Percentiles rank a stretch among this genome's conserved stretches.
Conservation (phyloP, 805 yeast genomes). For the Blastobotrys robertii region DNA sequence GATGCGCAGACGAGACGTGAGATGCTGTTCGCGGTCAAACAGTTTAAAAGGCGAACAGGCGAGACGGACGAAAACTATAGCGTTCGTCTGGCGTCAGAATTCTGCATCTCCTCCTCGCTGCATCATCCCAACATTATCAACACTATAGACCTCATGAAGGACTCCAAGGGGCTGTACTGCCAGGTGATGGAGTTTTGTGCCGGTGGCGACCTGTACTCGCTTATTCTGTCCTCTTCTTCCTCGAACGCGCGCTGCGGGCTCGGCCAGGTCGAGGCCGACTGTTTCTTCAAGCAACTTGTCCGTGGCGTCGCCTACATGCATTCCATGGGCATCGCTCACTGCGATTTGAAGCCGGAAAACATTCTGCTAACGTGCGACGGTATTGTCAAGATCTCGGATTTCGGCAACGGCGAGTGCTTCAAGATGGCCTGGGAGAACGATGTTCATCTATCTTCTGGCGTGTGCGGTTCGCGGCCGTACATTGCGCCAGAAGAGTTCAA, state of each 20-base stretch:
- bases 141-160: slow-evolving; percentile 68
- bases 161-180: slow-evolving; percentile 55
- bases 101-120: slow-evolving; percentile 70
- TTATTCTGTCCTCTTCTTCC: slow-evolving; percentile 43
- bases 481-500: slow-evolving; percentile 82
- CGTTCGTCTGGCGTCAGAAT: slow-evolving; percentile 76
- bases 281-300: slow-evolving; percentile 76
- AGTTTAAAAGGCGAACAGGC: slow-evolving; percentile 48
- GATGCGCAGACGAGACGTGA: slow-evolving; percentile 31
- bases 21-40: slow-evolving; percentile 61
- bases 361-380: slow-evolving; percentile 58
- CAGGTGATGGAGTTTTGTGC: slow-evolving; percentile 95
- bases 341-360: slow-evolving; percentile 89
- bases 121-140: slow-evolving; percentile 67
- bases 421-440: slow-evolving; percentile 79
- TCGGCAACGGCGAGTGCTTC: slow-evolving; percentile 85
- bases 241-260: slow-evolving; percentile 25
- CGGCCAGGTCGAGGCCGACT: slow-evolving; percentile 66
- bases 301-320: slow-evolving; percentile 80
- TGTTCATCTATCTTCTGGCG: slow-evolving; percentile 52
- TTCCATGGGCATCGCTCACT: slow-evolving; percentile 83
- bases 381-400: slow-evolving; percentile 62
- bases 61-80: slow-evolving; percentile 49
- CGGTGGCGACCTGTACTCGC: slow-evolving; percentile 65
- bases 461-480: slow-evolving; percentile 81